These are phyloP conservation scores for Pseudogymnoascus sp. DNA, from an alignment of 2,329 filamentous ascomycete species.

Conservation along the genomic window DNA sequence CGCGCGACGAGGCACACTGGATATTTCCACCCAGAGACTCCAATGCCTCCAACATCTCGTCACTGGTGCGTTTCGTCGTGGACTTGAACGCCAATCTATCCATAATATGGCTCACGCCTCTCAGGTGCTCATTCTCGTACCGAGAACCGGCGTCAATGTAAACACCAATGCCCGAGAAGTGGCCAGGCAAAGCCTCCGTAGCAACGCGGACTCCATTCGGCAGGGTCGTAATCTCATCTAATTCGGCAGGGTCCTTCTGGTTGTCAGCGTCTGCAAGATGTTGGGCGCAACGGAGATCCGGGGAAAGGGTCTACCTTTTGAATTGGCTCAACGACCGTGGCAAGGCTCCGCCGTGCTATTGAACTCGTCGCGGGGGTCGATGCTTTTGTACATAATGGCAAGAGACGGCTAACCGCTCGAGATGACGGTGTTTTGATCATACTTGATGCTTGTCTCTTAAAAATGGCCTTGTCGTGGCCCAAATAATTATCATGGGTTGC, in stretches of 20 bases:
- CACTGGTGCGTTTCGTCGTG: slow-evolving; percentile 62
- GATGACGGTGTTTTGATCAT: slow-evolving; percentile 27
- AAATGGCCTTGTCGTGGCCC: background rate
- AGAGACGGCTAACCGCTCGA: slow-evolving; percentile 18
- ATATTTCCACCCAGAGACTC: slow-evolving; percentile 92
- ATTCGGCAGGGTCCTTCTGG: slow-evolving; percentile 68
- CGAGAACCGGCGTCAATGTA: slow-evolving; percentile 93
- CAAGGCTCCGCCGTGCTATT: slow-evolving; percentile 23
- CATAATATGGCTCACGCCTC: slow-evolving; percentile 92
- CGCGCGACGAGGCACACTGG: slow-evolving; percentile 89
- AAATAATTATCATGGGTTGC: slow-evolving; percentile 1
- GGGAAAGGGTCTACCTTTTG: slow-evolving; percentile 24
- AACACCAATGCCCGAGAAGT: slow-evolving; percentile 89
- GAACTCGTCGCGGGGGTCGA: slow-evolving; percentile 19
- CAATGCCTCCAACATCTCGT: slow-evolving; percentile 80
- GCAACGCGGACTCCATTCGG: slow-evolving; percentile 91
- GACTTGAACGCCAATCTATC: slow-evolving; percentile 92
- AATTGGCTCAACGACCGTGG: slow-evolving; percentile 26
- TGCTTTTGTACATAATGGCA: slow-evolving; percentile 15
- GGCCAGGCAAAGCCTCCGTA: slow-evolving; percentile 86
- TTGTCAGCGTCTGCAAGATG: background rate
- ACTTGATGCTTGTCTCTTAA: slow-evolving; percentile 12
- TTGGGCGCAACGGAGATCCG: slow-evolving; percentile 4
- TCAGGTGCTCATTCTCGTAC: slow-evolving; percentile 78
- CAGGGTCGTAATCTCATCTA: slow-evolving; percentile 81